Conservation (phyloP, 169 alveolate species). For the Plasmodium chabaudi region DNA sequence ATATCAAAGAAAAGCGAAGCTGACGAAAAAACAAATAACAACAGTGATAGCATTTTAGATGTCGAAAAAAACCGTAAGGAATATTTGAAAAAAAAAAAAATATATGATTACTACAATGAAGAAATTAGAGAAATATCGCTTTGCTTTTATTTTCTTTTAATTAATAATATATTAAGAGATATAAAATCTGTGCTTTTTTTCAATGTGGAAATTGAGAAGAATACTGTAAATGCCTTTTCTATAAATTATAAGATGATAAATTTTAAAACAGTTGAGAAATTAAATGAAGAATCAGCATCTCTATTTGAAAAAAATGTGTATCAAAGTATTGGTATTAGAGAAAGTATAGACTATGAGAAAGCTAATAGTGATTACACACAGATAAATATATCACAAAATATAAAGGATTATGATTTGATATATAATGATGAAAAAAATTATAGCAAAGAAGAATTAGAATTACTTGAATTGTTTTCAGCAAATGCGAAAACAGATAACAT, state of each 20-base stretch:
- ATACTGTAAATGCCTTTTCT: conserved; percentile 70
- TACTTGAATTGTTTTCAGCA: conserved; percentile 13
- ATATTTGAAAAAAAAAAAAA: conserved; percentile 73
- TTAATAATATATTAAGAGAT: conserved; percentile 56
- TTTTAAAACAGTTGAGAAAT: conserved; percentile 20
- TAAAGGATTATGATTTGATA: conserved; percentile 46
- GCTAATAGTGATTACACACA: background rate
- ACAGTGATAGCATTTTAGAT: conserved; percentile 42
- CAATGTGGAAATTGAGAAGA: conserved; percentile 56
- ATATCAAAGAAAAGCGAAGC: conserved; percentile 24
- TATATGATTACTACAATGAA: conserved; percentile 61
- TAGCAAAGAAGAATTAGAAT: conserved; percentile 21
- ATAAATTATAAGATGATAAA: conserved; percentile 48
- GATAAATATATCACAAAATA: conserved; percentile 15
- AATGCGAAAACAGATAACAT: background rate
- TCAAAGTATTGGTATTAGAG: background rate
- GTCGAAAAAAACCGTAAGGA: conserved; percentile 76
- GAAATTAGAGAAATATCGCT: conserved; percentile 66
- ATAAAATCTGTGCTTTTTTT: conserved; percentile 63
- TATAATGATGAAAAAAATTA: conserved; percentile 31
- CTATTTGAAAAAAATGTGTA: conserved; percentile 4
- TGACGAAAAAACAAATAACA: background rate
- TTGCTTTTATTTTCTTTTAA: conserved; percentile 60
- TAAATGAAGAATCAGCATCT: conserved; percentile 38
- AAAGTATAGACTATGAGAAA: background rate